Evolutionary conservation across 2,329 filamentous ascomycete genomes (phyloP).

Genomic region (Colletotrichum aenigma): DNA sequence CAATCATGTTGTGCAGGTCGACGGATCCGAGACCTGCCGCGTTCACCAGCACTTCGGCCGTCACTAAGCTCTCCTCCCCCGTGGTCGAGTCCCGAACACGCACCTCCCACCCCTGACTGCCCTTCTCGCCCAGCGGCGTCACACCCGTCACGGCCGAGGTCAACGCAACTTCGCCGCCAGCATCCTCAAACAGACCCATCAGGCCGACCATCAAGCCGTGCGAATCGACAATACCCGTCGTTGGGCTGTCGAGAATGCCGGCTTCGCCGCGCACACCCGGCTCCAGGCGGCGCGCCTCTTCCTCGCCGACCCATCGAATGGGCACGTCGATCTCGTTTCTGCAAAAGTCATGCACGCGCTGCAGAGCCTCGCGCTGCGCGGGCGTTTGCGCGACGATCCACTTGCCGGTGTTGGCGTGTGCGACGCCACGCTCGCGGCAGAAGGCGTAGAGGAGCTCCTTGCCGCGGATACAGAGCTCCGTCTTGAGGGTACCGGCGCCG

Average conservation of each 20-base stretch:
- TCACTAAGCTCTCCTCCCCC: conserved; percentile 63
- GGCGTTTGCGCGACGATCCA: conserved; percentile 92
- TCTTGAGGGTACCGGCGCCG: conserved; percentile 77
- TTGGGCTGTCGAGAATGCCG: conserved; percentile 82
- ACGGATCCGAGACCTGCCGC: conserved; percentile 82
- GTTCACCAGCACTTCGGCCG: conserved; percentile 80
- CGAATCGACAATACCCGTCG: conserved; percentile 89
- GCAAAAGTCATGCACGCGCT: conserved; percentile 54
- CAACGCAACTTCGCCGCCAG: conserved; percentile 76
- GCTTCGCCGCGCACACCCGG: conserved; percentile 75
- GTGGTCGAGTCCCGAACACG: conserved; percentile 50
- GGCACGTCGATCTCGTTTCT: conserved; percentile 59
- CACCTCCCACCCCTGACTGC: conserved; percentile 72
- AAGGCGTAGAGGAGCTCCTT: conserved; percentile 79
- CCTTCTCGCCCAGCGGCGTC: conserved; percentile 50
- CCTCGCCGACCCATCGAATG: conserved; percentile 68
- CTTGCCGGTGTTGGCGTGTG: conserved; percentile 80
- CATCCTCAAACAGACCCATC: conserved; percentile 76
- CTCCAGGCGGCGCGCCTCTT: conserved; percentile 69
- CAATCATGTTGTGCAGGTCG: conserved; percentile 80
- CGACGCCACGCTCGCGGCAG: conserved; percentile 70
- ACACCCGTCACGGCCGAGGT: conserved; percentile 69
- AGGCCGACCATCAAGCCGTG: conserved; percentile 85
- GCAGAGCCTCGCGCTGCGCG: conserved; percentile 67
- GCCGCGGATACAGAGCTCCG: conserved; percentile 79